A percentile compares a stretch with the other conserved stretches of the same genome.
phyloP scores from a whole-genome alignment of 345 rosid genomes.

The Schrenkiella parvula region DNA sequence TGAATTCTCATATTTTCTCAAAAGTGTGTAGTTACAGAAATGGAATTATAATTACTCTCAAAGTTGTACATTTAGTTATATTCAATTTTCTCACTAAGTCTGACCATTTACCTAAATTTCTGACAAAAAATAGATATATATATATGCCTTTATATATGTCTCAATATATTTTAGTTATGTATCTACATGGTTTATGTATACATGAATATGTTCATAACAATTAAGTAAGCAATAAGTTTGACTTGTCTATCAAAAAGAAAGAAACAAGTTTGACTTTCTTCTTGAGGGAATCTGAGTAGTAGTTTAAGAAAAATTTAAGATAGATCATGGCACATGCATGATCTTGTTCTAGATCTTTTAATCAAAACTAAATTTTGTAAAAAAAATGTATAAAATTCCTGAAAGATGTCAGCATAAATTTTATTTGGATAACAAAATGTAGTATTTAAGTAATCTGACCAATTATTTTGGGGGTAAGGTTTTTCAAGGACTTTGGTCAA shows the following conservation, averaged over 20 bases:
- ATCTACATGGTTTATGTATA: not conserved
- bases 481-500: constrained; percentile 19
- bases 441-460: not conserved
- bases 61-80: not conserved
- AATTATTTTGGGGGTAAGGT: not conserved
- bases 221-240: constrained; percentile 3
- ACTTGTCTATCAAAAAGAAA: not conserved
- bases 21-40: not conserved
- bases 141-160: not conserved
- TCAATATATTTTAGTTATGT: not conserved
- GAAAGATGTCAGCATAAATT: not conserved
- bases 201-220: not conserved
- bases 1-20: not conserved
- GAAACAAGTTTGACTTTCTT: constrained; percentile 30
- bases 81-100: not conserved
- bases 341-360: constrained; percentile 16
- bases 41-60: not conserved
- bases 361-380: not conserved
- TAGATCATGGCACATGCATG: constrained; percentile 37
- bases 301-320: constrained; percentile 17
- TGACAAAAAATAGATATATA: not conserved
- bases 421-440: not conserved
- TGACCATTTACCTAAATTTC: not conserved
- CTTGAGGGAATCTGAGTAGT: constrained; percentile 20
- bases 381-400: not conserved